Base-by-base conservation (phyloP, 179 eudicot genomes). In the Corrigiola litoralis region DNA sequence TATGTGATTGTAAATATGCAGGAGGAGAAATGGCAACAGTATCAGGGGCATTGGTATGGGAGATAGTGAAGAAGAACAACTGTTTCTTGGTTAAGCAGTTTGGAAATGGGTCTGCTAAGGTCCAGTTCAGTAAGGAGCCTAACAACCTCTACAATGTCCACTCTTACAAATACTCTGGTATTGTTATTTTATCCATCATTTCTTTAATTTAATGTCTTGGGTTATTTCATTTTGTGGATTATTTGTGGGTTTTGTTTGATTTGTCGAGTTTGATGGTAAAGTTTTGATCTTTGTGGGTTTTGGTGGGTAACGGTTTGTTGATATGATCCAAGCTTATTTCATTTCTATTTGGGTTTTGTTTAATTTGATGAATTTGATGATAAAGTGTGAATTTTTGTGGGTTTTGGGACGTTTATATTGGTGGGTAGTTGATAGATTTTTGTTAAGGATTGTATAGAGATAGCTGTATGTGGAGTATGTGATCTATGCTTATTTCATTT, bases 31-130 rank as follows among this genome's bases (percentile, higher is more conserved):
- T 92, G 98, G 80, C 98, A 24, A 82, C 90, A 21, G 88, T 84
- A 31, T 95, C 98, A 27, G 98, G 98, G 37, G 74, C 89, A 24
- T 61, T 92, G 86, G 68, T 92, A 1, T 92, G 98, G 98, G 98
- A 92, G 87, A 81, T 92, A 9, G 98, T 92, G 71, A 92, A 89
- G 87, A 92, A 79, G 82, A 92, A 87, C 85, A 92, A 87, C 70
- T 82, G 77, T 11, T 92, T 92, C 53, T 77, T 89, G 16, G 95
- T 92, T n/a, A 92, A 89, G 85, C 78, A 92, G 75, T 92, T 92
- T 17, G 98, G 98, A 2, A 89, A 92, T 58, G 87, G 90, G 47
- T 76, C 79, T 45, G 88, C 87, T 25, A 81, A 89, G 61, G 82
- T 87, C 52, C 85, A 69, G 64, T 92, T 92, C 69, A 85, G 87